A percentile compares a stretch with the other conserved stretches of the same genome.
These are phyloP conservation scores for Dendrobium catenatum DNA, from an alignment of 106 monocot genomes.

Conservation along the genomic window DNA sequence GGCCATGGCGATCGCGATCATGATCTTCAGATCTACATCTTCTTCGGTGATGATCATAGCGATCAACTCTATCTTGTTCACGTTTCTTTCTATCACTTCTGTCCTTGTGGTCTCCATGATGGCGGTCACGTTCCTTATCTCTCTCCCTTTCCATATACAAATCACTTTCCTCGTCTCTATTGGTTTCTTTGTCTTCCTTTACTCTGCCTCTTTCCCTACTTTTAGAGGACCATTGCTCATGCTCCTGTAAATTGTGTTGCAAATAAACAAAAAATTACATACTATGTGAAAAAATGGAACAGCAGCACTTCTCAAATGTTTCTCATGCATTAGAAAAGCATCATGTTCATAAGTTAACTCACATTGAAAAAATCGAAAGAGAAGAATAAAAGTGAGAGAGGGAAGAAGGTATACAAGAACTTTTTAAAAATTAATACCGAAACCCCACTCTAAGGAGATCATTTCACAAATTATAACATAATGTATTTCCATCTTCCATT, in stretches of 20 bases:
- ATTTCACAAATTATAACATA: neutral
- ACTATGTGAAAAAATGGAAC: neutral
- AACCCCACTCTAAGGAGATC: too few species aligned
- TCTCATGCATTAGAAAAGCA: neutral
- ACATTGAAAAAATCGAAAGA: neutral
- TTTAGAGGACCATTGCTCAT: neutral
- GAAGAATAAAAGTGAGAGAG: neutral
- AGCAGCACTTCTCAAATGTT: neutral
- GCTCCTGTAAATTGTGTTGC: slow-evolving; percentile 4
- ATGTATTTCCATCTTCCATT: neutral
- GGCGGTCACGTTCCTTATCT: neutral
- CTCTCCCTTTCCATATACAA: neutral
- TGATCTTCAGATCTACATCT: slow-evolving; percentile 7
- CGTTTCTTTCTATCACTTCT: neutral
- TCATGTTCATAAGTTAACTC: neutral
- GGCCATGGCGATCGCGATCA: neutral
- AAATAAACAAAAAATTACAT: neutral
- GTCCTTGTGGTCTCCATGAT: neutral
- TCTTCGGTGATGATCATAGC: neutral
- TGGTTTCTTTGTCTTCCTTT: neutral
- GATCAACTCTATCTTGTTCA: slow-evolving; percentile 5
- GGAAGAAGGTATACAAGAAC: too few species aligned
- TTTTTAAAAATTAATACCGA: too few species aligned
- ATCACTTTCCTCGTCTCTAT: neutral
- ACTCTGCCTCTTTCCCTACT: slow-evolving; percentile 5